These are phyloP conservation scores for Senna siamea DNA, from an alignment of 306 rosid species.

Conservation along the genomic window DNA sequence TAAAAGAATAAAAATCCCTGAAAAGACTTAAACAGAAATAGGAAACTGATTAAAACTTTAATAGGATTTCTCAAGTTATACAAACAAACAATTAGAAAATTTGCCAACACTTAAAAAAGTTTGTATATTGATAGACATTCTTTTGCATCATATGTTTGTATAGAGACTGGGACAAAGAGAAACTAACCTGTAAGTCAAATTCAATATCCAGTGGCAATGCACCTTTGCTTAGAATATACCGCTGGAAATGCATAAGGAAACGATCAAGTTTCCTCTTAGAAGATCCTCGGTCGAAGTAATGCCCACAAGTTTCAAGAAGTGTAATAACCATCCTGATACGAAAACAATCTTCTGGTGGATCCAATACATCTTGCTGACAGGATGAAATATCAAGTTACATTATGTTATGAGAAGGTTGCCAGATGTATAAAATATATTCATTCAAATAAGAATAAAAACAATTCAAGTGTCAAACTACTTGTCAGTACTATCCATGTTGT, in stretches of 20 bases:
- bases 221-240: slow-evolving; percentile 92
- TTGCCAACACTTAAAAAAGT: not conserved
- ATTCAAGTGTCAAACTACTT: slow-evolving; percentile 6
- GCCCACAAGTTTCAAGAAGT: slow-evolving; percentile 97
- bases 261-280: slow-evolving; percentile 97
- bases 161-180: not conserved
- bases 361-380: slow-evolving; percentile 82
- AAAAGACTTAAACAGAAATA: too few species aligned
- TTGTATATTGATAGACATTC: not conserved
- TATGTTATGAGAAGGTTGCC: slow-evolving; percentile 37
- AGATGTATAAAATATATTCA: slow-evolving; percentile 13
- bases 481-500: slow-evolving; percentile 5
- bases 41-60: too few species aligned
- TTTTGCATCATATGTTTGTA: not conserved
- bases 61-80: not conserved
- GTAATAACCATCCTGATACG: slow-evolving; percentile 94
- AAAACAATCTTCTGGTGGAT: slow-evolving; percentile 97
- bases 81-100: not conserved
- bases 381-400: slow-evolving; percentile 37
- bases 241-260: slow-evolving; percentile 79
- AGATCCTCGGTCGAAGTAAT: slow-evolving; percentile 97
- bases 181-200: slow-evolving; percentile 92
- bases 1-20: too few species aligned
- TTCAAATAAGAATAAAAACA: slow-evolving; percentile 10
- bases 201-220: slow-evolving; percentile 87